Percentiles rank a stretch among this genome's conserved stretches.
Conservation (phyloP, 2,329 filamentous ascomycete genomes). For the Aspergillus sp. region DNA sequence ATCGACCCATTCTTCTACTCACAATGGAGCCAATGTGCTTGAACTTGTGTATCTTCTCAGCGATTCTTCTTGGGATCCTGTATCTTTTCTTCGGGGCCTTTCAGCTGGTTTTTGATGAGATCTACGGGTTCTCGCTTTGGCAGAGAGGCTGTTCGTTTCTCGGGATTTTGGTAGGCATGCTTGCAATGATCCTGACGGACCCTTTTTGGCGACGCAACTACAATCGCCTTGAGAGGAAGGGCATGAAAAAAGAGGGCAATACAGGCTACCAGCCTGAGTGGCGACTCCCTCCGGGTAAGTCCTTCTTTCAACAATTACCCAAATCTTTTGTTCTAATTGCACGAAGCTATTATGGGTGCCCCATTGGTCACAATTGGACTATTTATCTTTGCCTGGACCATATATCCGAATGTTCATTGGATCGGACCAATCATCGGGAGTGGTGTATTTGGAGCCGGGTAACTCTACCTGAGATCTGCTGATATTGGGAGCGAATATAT, state of each 20-base stretch:
- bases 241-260: slow-evolving; percentile 33
- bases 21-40: slow-evolving; percentile 82
- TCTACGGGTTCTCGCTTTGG: slow-evolving; percentile 75
- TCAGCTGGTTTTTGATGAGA: slow-evolving; percentile 70
- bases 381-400: slow-evolving; percentile 88
- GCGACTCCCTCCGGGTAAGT: slow-evolving; percentile 68
- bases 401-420: slow-evolving; percentile 71
- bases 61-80: slow-evolving; percentile 77
- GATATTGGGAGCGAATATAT: too few relatives aligned
- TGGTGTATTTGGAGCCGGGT: slow-evolving; percentile 69
- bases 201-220: slow-evolving; percentile 49
- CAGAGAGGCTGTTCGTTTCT: slow-evolving; percentile 79
- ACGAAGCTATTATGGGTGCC: slow-evolving; percentile 63
- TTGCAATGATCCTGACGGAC: slow-evolving; percentile 45
- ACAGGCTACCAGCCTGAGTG: slow-evolving; percentile 77
- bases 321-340: slow-evolving; percentile 3
- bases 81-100: slow-evolving; percentile 94
- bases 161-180: slow-evolving; percentile 49
- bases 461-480: slow-evolving; percentile 21
- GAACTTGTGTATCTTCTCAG: slow-evolving; percentile 76
- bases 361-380: slow-evolving; percentile 76
- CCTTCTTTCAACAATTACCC: not conserved
- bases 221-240: slow-evolving; percentile 38
- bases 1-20: slow-evolving; percentile 74
- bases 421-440: slow-evolving; percentile 73